These are phyloP conservation scores for Globisporangium heterothallicum DNA, from an alignment of 352 stramenopile species.

Conservation along the genomic window DNA sequence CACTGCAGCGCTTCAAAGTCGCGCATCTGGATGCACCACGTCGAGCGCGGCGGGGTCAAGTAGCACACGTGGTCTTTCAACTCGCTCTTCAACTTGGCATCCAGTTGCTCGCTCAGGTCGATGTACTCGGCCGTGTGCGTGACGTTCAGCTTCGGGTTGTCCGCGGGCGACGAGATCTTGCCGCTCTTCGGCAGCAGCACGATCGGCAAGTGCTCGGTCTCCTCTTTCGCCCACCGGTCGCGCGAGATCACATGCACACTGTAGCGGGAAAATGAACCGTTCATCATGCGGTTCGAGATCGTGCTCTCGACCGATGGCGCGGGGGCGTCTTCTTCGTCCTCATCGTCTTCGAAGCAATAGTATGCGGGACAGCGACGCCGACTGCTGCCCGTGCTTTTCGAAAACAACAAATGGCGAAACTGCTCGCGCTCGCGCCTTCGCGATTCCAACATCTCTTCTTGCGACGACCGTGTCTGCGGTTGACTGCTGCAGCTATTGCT, in stretches of 20 bases:
- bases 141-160: slow-evolving; percentile 77
- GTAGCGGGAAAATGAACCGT: slow-evolving; percentile 65
- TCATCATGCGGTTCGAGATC: slow-evolving; percentile 81
- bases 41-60: slow-evolving; percentile 69
- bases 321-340: slow-evolving; percentile 56
- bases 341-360: slow-evolving; percentile 60
- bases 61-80: slow-evolving; percentile 33
- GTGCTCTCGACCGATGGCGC: slow-evolving; percentile 66
- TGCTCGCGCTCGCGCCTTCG: slow-evolving; percentile 60
- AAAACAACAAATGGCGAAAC: slow-evolving; percentile 59
- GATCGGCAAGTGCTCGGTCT: slow-evolving; percentile 64
- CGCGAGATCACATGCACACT: slow-evolving; percentile 75
- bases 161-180: slow-evolving; percentile 55
- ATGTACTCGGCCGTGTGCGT: slow-evolving; percentile 60
- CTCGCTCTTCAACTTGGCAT: slow-evolving; percentile 37
- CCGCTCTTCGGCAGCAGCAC: slow-evolving; percentile 64
- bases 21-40: slow-evolving; percentile 82
- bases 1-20: slow-evolving; percentile 62
- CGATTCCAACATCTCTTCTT: slow-evolving; percentile 72
- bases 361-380: slow-evolving; percentile 40
- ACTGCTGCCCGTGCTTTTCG: slow-evolving; percentile 20
- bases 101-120: slow-evolving; percentile 54
- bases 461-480: slow-evolving; percentile 21
- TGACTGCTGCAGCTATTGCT: slow-evolving; percentile 9
- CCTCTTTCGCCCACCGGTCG: slow-evolving; percentile 61